These are phyloP conservation scores for Rhytidhysteron rufulum DNA, from an alignment of 2,329 filamentous ascomycete species.

Conservation along the genomic window DNA sequence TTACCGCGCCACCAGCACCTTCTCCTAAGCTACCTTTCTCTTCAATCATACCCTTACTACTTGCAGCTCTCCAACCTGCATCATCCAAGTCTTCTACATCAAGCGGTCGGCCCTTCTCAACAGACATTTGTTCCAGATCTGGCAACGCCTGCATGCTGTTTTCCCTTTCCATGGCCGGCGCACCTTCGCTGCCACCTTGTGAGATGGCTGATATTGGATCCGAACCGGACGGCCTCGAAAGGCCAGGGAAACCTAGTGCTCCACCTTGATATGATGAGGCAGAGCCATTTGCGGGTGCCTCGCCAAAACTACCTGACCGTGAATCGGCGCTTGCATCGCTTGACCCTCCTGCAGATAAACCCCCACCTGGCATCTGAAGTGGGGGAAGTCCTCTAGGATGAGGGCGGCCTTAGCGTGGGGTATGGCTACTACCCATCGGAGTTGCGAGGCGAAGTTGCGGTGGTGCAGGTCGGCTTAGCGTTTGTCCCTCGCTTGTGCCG, in stretches of 20 bases:
- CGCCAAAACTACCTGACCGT: conserved; percentile 79
- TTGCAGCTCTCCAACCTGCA: conserved; percentile 91
- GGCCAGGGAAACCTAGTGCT: conserved; percentile 74
- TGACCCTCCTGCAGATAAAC: conserved; percentile 64
- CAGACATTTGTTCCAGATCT: conserved; percentile 72
- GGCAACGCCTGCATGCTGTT: conserved; percentile 73
- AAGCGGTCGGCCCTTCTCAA: conserved; percentile 76
- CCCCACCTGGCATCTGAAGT: conserved; percentile 50
- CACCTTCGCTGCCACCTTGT: conserved; percentile 68
- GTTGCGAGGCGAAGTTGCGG: conserved; percentile 84
- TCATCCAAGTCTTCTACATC: conserved; percentile 96
- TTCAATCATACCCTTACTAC: conserved; percentile 79
- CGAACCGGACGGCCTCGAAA: conserved; percentile 56
- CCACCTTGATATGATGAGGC: conserved; percentile 80
- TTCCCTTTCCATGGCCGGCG: conserved; percentile 71
- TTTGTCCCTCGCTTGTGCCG: conserved; percentile 42
- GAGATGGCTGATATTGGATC: conserved; percentile 89
- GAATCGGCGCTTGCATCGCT: conserved; percentile 82
- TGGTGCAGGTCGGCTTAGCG: conserved; percentile 56
- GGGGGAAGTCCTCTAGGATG: conserved; percentile 51
- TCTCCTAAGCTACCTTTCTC: conserved; percentile 90
- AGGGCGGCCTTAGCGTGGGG: conserved; percentile 65
- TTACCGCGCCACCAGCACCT: conserved; percentile 93
- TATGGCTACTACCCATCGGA: conserved; percentile 75
- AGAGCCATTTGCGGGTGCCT: conserved; percentile 74